Evolutionary conservation across 2,329 filamentous ascomycete species (phyloP), one percentile per base, ranked within the genome.

Genomic region (Fusarium luffae): DNA sequence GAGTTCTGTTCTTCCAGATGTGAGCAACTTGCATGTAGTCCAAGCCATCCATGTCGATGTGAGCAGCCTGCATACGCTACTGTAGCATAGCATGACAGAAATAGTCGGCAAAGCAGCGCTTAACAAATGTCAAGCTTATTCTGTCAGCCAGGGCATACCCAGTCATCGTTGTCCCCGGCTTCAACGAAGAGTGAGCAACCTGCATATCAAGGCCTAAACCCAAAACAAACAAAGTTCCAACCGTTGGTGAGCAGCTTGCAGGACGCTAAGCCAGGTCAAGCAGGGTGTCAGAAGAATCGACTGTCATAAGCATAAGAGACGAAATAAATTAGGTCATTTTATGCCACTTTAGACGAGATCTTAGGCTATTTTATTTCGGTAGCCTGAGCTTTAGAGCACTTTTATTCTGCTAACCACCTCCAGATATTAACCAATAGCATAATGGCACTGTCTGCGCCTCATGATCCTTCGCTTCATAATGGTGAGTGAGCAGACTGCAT

Each of bases 401-500:
- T 8, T 32, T 0, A 4, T 32, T 32, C 30, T 32, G 30, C 5
- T 32, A 32, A 3, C 30, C 13, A 16, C 9, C 34, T 37, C 2
- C 2, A 12, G 34, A 3, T 3, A 3, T 3, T 6, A 23, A 10
- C 47, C 52, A 68, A 64, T 63, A 7, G 42, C 41, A 14, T 13
- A 13, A 21, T 14, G 14, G 3, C 5, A 41, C 4, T 21, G 28
- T 58, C 60, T 69, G 52, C 48, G 55, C 66, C 65, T 66, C 48
- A 48, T 28, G 4, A 41, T 40, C 21, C 30, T 52, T 52, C 34
- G 48, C 16, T 37, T 37, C 12, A 32, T 37, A 19, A 23, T 10
- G 34, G 18, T 41, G 49, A 52, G 76, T 76, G 74, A 74, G 78
- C 78, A 77, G 74, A 62, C 60, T 79, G 78, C 79, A 81, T 79